Evolutionary conservation across 2,329 filamentous ascomycete genomes (phyloP).

Genomic region (Xylariaceae sp.): DNA sequence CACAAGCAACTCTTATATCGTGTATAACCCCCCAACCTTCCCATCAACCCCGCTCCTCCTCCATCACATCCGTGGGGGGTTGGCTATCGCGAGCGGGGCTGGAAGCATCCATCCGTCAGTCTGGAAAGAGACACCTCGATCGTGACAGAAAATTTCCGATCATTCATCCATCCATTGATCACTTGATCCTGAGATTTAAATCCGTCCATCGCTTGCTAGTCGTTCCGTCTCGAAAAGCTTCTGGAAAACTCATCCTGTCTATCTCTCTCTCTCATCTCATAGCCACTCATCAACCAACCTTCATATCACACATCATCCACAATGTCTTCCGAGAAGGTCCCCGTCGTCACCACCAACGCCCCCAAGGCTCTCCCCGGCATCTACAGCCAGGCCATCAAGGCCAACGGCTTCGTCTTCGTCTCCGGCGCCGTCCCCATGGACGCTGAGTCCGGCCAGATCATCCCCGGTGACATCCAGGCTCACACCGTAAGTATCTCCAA

Average conservation of each 20-base stretch:
- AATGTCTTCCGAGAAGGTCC: slow-evolving; percentile 33
- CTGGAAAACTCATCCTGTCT: not conserved
- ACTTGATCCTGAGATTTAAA: not conserved
- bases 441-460: slow-evolving; percentile 49
- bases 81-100: not conserved
- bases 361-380: slow-evolving; percentile 38
- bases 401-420: slow-evolving; percentile 63
- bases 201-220: not conserved
- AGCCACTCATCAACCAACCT: not conserved
- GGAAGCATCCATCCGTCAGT: not conserved
- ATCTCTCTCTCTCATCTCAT: not conserved
- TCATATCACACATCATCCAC: slow-evolving; percentile 11
- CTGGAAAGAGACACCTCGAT: not conserved
- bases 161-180: not conserved
- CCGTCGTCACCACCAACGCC: slow-evolving; percentile 38
- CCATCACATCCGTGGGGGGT: not conserved
- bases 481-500: slow-evolving; percentile 46
- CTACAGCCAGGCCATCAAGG: slow-evolving; percentile 56
- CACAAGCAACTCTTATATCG: not conserved
- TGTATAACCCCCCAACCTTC: not conserved
- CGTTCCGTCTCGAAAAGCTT: not conserved
- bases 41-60: not conserved
- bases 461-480: slow-evolving; percentile 59
- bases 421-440: slow-evolving; percentile 68
- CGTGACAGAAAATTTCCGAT: not conserved